Evolutionary conservation across 805 yeast genomes (phyloP).

Genomic region (Peterozyma toletana): DNA sequence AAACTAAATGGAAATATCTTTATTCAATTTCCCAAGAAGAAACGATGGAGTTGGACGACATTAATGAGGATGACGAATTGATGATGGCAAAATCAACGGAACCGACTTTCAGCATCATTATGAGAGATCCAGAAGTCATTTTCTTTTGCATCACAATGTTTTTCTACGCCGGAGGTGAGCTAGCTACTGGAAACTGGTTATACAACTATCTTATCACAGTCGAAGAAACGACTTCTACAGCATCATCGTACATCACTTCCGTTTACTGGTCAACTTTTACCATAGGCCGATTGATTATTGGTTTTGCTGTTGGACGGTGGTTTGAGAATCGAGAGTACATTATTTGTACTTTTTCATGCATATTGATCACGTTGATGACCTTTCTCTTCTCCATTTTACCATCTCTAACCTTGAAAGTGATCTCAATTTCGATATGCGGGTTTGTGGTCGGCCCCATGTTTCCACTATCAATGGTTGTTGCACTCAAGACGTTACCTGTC

Average conservation of each 20-base stretch:
- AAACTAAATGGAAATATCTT: constrained; percentile 37
- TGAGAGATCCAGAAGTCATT: constrained; percentile 31
- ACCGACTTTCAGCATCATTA: constrained; percentile 10
- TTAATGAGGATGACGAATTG: constrained; percentile 12
- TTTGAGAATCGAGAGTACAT: constrained; percentile 28
- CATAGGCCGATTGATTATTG: constrained; percentile 36
- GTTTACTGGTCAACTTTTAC: constrained; percentile 46
- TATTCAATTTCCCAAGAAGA: constrained; percentile 13
- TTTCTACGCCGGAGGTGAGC: constrained; percentile 45
- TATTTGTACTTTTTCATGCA: constrained; percentile 34
- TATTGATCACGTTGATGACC: constrained; percentile 25
- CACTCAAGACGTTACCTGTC: constrained; percentile 55
- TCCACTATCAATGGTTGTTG: constrained; percentile 64
- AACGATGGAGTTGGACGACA: not conserved
- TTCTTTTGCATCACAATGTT: constrained; percentile 36
- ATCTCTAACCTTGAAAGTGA: constrained; percentile 15
- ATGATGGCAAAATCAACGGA: not conserved
- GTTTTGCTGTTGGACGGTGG: constrained; percentile 39
- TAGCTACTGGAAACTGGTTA: constrained; percentile 49
- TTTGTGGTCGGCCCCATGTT: constrained; percentile 46
- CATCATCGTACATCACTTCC: constrained; percentile 41
- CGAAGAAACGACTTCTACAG: constrained; percentile 25
- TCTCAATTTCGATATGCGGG: constrained; percentile 34
- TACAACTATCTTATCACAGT: constrained; percentile 39
- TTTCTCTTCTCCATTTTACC: constrained; percentile 22